Evolutionary conservation across 2,329 filamentous ascomycete species (phyloP), one percentile per base, ranked within the genome.

Genomic region (Remersonia thermophila): DNA sequence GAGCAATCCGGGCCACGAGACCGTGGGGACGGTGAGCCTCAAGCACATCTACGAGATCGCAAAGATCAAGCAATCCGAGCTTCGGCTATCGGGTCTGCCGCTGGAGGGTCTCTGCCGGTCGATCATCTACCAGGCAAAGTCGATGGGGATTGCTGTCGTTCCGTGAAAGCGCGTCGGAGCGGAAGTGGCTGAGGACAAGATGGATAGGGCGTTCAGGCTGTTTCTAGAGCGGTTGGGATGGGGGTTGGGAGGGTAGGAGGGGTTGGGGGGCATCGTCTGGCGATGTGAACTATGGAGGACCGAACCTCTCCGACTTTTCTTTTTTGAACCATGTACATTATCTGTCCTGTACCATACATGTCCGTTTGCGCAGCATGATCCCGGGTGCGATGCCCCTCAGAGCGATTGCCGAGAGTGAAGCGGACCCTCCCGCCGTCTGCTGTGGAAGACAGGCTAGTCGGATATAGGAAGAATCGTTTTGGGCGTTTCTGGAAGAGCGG

Each of bases 11-110:
- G 82, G 79, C 1, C 69, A 79, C 42, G 84, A 93, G 48, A 75
- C 66, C 7, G 74, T 93, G n/a, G 91, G 89, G 39, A 80, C 74
- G 3, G 71, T 98, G 38, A 91, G 81, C 51, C 63, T 98, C 53
- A 98, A 98, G 68, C 91, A 98, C 62, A 67, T 98, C 15, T 96
- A 86, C 62, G 89, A 96, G 65, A 96, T 98, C 60, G 91, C 91
- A 47, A 87, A 84, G 69, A 93, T 98, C 54, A 98, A 98, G 71
- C 80, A 84, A 48, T 66, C 71, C 36, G 83, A 91, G 60, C 63
- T 78, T 43, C 70, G 83, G 40, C 60, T 89, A 43, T 84, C 81
- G 2, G 83, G 81, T 2, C 55, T 84, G 50, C 69, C 73, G 32
- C 59, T 87, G 36, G 68, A 85, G 55, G 78, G 79, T 1, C 53